Conservation (phyloP, 768 basidiomycete species). For the Leucogyrophana mollusca region DNA sequence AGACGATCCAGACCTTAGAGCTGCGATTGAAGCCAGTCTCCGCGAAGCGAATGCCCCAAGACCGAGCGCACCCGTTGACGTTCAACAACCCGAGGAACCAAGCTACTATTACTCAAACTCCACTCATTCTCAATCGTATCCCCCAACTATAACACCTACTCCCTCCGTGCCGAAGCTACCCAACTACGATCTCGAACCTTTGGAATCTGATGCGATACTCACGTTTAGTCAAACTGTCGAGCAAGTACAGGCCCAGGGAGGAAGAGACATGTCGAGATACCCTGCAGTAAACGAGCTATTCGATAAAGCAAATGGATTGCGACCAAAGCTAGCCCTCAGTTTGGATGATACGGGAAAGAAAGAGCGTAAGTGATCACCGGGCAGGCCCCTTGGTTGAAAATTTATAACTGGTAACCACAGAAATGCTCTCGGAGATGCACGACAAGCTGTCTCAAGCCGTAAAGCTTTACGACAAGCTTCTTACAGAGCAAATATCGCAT, state of each 20-base stretch:
- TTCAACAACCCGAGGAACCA: conserved; percentile 53
- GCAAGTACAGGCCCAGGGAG: conserved; percentile 76
- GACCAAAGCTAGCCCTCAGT: conserved; percentile 82
- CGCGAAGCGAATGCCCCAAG: conserved; percentile 78
- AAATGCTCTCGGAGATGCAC: conserved; percentile 91
- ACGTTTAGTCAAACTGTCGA: conserved; percentile 92
- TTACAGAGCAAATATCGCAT: conserved; percentile 79
- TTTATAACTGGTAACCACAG: conserved; percentile 35
- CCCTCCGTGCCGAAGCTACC: conserved; percentile 56
- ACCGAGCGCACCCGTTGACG: conserved; percentile 72
- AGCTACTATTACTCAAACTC: conserved; percentile 27
- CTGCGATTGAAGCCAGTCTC: conserved; percentile 94
- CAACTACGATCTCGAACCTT: conserved; percentile 75
- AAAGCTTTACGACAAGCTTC: conserved; percentile 83
- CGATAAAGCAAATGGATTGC: conserved; percentile 73
- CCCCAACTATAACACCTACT: conserved; percentile 35
- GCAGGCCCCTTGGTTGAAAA: neutral
- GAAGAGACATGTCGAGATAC: conserved; percentile 74
- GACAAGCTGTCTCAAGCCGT: conserved; percentile 91
- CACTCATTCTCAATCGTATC: conserved; percentile 46
- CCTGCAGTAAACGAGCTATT: conserved; percentile 84
- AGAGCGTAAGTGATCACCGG: conserved; percentile 67
- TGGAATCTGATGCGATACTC: conserved; percentile 84
- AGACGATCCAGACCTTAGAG: conserved; percentile 87
- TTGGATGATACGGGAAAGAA: conserved; percentile 83